Conservation (phyloP, 2,329 filamentous ascomycete genomes). For the Dothistroma septosporum region DNA sequence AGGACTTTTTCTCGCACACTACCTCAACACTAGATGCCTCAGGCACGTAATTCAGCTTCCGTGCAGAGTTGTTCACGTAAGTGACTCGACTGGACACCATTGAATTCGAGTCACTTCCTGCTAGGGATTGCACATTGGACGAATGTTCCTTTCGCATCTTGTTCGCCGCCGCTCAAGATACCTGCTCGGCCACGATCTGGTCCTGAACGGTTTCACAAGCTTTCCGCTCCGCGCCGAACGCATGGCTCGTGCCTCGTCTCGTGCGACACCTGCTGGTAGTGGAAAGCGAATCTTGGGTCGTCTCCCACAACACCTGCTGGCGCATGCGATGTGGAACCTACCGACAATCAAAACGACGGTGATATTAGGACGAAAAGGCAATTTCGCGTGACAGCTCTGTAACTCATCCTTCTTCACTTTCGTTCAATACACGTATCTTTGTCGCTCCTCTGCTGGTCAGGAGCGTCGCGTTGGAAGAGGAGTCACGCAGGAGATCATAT, state of each 20-base stretch:
- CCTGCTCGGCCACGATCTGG: background rate
- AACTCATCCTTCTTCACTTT: background rate
- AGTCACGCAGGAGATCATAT: background rate
- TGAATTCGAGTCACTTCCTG: background rate
- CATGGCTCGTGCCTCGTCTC: background rate
- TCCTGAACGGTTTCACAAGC: background rate
- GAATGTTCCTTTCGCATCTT: background rate
- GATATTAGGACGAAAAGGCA: no score
- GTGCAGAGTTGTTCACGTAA: no score
- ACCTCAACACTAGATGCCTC: no score
- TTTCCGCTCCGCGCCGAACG: background rate
- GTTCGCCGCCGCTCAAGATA: background rate
- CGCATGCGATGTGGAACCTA: background rate
- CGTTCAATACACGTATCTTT: background rate
- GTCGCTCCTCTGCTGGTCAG: background rate
- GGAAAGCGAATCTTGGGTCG: background rate
- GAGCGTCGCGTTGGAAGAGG: background rate
- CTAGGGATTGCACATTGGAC: background rate
- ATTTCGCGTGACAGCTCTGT: background rate
- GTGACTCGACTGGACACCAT: no score
- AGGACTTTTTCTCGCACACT: no score
- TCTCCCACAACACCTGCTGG: background rate
- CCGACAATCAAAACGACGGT: no score
- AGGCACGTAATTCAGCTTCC: no score
- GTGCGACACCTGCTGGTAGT: background rate